Conservation (phyloP, 495 filamentous ascomycete genomes). For the Aeminium ludgeri region DNA sequence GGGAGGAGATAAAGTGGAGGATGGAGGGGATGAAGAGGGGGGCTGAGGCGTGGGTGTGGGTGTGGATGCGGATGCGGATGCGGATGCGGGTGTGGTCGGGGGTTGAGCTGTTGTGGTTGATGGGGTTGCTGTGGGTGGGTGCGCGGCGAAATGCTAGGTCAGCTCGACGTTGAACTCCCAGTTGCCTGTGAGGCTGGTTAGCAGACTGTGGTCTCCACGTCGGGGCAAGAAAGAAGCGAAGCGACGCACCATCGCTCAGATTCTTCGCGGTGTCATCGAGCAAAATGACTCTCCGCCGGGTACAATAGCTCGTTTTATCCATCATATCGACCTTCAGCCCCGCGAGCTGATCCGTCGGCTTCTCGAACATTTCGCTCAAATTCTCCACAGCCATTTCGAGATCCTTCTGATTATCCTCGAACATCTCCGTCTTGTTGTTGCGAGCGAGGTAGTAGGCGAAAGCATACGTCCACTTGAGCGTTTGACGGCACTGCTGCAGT, state of each 20-base stretch:
- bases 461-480: slow-evolving; percentile 96
- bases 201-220: not conserved
- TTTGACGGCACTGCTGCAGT: slow-evolving; percentile 89
- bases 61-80: not conserved
- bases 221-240: not conserved
- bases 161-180: slow-evolving; percentile 27
- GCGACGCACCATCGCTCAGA: slow-evolving; percentile 59
- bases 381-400: slow-evolving; percentile 92
- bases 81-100: too few species aligned
- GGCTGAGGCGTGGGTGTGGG: not conserved
- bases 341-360: slow-evolving; percentile 67
- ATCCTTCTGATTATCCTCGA: slow-evolving; percentile 97
- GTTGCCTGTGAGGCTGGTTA: slow-evolving; percentile 13
- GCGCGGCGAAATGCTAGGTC: too few species aligned
- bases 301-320: slow-evolving; percentile 95
- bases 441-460: slow-evolving; percentile 92
- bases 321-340: slow-evolving; percentile 89
- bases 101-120: too few species aligned
- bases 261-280: slow-evolving; percentile 84
- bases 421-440: slow-evolving; percentile 92
- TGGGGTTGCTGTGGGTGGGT: too few species aligned
- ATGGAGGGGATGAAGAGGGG: too few species aligned
- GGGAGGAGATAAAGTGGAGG: too few species aligned
- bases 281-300: slow-evolving; percentile 73
- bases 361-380: slow-evolving; percentile 95